These are phyloP conservation scores for Nepenthes mirabilis DNA, from an alignment of 148 eudicot genomes.

Conservation along the genomic window DNA sequence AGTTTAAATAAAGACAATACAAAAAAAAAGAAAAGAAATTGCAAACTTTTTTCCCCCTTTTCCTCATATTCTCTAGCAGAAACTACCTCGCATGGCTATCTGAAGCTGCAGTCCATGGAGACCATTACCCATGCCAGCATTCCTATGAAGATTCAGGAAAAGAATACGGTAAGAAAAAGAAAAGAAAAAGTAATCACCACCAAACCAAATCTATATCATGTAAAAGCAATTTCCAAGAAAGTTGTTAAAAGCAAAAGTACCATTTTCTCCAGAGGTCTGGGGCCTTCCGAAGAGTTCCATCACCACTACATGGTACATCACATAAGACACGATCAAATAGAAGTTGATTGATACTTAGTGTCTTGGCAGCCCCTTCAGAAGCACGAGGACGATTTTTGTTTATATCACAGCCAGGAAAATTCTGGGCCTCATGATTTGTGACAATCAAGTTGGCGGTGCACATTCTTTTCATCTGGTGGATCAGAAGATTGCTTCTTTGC, in stretches of 20 bases:
- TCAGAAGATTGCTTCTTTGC: constrained; percentile 98
- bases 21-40: too few species aligned
- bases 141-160: constrained; percentile 34
- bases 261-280: constrained; percentile 99
- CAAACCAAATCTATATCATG: background rate
- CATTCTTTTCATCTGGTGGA: constrained; percentile 98
- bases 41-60: background rate
- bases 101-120: constrained; percentile 77
- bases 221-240: background rate
- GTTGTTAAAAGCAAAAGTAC: constrained; percentile 23
- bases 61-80: background rate
- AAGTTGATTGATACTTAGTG: constrained; percentile 45
- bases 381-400: constrained; percentile 29
- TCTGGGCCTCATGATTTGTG: constrained; percentile 96
- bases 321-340: constrained; percentile 92
- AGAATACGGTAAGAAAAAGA: background rate
- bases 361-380: constrained; percentile 25
- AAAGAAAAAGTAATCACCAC: constrained; percentile 4
- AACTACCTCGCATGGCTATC: constrained; percentile 91
- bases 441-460: constrained; percentile 94
- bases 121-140: constrained; percentile 85
- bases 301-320: constrained; percentile 99
- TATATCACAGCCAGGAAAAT: constrained; percentile 86
- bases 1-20: too few species aligned
- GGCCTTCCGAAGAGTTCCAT: constrained; percentile 97